Evolutionary conservation across 768 basidiomycete genomes (phyloP), one percentile per base, ranked within the genome.

Genomic region (Auriscalpium orientale): DNA sequence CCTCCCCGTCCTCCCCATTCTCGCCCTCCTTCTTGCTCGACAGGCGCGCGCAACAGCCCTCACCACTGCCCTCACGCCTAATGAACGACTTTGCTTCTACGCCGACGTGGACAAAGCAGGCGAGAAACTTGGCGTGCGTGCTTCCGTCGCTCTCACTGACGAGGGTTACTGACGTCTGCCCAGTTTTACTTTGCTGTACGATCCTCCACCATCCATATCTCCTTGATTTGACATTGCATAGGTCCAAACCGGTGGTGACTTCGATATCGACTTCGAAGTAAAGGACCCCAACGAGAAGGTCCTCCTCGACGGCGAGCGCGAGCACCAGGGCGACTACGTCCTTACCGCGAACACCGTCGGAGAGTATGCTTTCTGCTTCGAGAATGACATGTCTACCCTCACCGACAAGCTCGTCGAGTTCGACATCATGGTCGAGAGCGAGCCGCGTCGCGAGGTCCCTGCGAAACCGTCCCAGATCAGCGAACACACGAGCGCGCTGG

Each of bases 391-490:
- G 79, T 90, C 88, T 22, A 91, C 91, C 4, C 78, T 97, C 62
- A 89, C 91, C 12, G 91, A 93, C 73, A 98, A 98, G 71, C 81
- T 98, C 48, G 81, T 99, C 65, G 91, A 93, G 72, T 89, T 93
- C 68, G 89, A 91, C 70, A 98, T 99, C 72, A 95, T 98, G 93
- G 92, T 93, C 48, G 97, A 99, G 79, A 93, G 89, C 58, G 95
- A 98, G 68, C 97, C 97, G 2, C 78, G 97, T 51, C 77, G 92
- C 51, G 87, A 93, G 65, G 80, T 93, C 2, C 90, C 94, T 3
- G 91, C 88, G 9, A 95, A 93, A 69, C 81, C 89, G 4, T 86
- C 86, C 13, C 89, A 92, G 70, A 83, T 99, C 38, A 76, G 87
- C 12, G 95, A 98, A 58, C 97, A 98, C 62, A 98, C 97, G 22